A percentile compares a stretch with the other conserved stretches of the same genome.
phyloP scores from a whole-genome alignment of 495 filamentous ascomycete species.

The Penicillium turbatum region DNA sequence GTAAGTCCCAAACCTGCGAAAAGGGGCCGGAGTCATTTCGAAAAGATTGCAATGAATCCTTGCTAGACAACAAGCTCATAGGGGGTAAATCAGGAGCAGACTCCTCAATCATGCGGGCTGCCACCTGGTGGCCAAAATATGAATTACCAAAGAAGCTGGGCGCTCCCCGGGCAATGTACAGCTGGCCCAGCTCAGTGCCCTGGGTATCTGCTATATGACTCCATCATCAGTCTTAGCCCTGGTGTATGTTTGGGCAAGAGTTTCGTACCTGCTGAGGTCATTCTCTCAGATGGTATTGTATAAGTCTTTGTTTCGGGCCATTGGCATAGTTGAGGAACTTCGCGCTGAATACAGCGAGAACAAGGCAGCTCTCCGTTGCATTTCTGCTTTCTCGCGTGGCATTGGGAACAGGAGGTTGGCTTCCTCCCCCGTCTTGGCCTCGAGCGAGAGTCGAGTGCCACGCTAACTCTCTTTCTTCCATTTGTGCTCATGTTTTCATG shows the following conservation, averaged over 20 bases:
- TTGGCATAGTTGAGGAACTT: slow-evolving; percentile 8
- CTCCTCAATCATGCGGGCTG: slow-evolving; percentile 16
- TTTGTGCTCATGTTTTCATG: background rate
- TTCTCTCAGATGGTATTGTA: background rate
- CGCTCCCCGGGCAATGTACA: slow-evolving; percentile 15
- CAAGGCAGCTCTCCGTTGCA: slow-evolving; percentile 12
- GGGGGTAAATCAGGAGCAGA: slow-evolving; percentile 15
- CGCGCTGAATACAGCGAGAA: slow-evolving; percentile 13
- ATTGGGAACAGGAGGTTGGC: slow-evolving; percentile 15
- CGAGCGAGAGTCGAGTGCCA: background rate
- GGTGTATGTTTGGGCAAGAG: background rate
- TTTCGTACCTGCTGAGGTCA: slow-evolving; percentile 8
- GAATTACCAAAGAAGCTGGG: slow-evolving; percentile 18
- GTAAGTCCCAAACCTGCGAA: slow-evolving; percentile 17
- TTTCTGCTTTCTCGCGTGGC: slow-evolving; percentile 15
- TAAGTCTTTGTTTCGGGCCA: slow-evolving; percentile 7
- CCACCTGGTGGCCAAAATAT: slow-evolving; percentile 19
- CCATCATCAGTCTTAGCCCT: background rate
- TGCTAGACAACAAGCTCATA: slow-evolving; percentile 16
- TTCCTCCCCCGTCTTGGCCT: slow-evolving; percentile 10
- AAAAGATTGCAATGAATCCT: slow-evolving; percentile 16
- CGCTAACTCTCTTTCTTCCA: background rate
- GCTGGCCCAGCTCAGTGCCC: slow-evolving; percentile 11
- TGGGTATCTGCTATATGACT: background rate
- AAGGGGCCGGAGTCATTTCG: slow-evolving; percentile 16